Base-by-base conservation (phyloP, 768 basidiomycete genomes). In the Trametes villosa region DNA sequence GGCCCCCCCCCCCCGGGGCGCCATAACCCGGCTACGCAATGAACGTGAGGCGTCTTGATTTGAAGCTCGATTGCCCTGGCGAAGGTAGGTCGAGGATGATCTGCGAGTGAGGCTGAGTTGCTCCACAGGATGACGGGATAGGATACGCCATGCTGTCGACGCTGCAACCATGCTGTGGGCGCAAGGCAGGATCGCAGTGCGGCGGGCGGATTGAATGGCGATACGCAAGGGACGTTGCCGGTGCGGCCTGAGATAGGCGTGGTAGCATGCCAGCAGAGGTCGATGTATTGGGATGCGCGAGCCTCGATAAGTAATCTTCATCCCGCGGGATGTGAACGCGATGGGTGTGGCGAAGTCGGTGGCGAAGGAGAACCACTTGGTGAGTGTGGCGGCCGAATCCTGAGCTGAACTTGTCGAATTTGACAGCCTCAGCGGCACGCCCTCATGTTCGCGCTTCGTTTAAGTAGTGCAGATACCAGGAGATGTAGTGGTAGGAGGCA, bases 151-250 rank as follows among this genome's bases (percentile, higher is more conserved):
- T 49, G n/a, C 30, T 9, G 17, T 36, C 31, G 9, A 12, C 24
- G 40, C 33, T 15, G 27, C 17, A 20, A 44, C 46, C 52, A 41
- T 29, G 59, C 59, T 20, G 13, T 30, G 13, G 8, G 18, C 40
- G 47, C 20, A 33, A 53, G 51, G 59, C 46, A 22, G 42, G 52
- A 53, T 29, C 59, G 49, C 53, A 53, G 52, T 49, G 31, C 17
- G 24, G 26, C 34, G 26, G 26, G 46, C 30, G 6, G 8, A 18
- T n/a, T 48, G 45, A 56, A 53, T 53, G 30, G 26, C 22, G 38
- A 49, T 33, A 45, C 44, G 30, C 31, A 20, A 12, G 13, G 34
- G 34, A 8, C 36, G n/a, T n/a, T 38, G 22, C 44, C 20, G 9
- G 7, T 26, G 30, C 20, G 30, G 48, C 48, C 48, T n/a, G 27